Base-by-base conservation (phyloP, 2,329 filamentous ascomycete species). In the Fusarium equiseti region DNA sequence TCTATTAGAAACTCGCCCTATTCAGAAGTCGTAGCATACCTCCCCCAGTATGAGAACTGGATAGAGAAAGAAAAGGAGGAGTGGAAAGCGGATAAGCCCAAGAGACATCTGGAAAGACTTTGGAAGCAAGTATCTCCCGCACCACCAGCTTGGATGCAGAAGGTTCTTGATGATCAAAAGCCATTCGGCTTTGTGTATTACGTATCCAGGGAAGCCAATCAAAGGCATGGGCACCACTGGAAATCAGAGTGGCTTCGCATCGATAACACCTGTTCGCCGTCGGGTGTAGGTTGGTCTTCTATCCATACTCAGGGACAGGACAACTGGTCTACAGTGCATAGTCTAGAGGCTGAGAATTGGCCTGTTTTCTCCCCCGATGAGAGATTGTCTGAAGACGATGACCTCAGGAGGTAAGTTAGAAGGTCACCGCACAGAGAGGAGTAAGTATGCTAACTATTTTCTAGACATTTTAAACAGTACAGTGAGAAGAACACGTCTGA, bases 151-250 rank as follows among this genome's bases (percentile, higher is more conserved):
- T 73, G 66, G 66, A 44, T 73, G 1, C 58, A 53, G 35, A 7
- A 67, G 2, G 46, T 73, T 13, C 3, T 72, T 16, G n/a, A 73
- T 11, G 24, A 51, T 45, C 20, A 38, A 3, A 6, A 70, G 40
- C 27, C 50, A 13, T 70, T 42, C 18, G 68, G 72, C 4, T 72
- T 65, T 50, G n/a, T 72, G 31, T 70, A 66, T 40, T 74, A 73
- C 18, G 24, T 38, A 5, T 64, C 59, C 5, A 60, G 57, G n/a
- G 55, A 70, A 4, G 52, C 61, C 12, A 12, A 66, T 10, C 10
- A 50, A 44, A 57, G 40, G 24, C 16, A 40, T 49, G 24, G 58
- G 20, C 20, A 29, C 32, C 13, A 63, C 40, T 73, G 71, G 31
- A 16, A 16, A 7, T 16, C 31, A 8, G 31, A 32, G 31, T 32